Base-by-base conservation (phyloP, 352 stramenopile species). In the Phytophthora cactorum region DNA sequence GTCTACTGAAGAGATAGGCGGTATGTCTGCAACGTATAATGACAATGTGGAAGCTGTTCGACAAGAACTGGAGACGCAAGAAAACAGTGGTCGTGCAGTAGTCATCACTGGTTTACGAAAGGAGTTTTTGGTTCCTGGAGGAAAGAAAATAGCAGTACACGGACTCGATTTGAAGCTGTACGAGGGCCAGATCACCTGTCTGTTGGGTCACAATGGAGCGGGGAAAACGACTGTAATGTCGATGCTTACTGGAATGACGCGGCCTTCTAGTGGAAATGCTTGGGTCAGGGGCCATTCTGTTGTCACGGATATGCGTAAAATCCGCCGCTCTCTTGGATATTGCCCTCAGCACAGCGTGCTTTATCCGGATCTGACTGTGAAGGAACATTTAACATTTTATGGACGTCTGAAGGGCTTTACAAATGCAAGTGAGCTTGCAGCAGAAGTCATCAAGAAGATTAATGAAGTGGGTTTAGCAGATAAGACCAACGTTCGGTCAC, bases 301-400 rank as follows among this genome's bases (percentile, higher is more conserved):
- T 34, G 50, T 68, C 2, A 70, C 74, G 6, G 78, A 98, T 63
- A 93, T 99, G 84, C 51, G 73, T 12, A 39, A 68, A 17, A 93
- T 99, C 28, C 92, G 97, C 2, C 95, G 52, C 47, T 90, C 64
- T 36, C 83, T 99, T 28, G 97, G 97, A 7, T 94, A 99, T 57
- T 99, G 98, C 68, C 89, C 98, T 22, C 98, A 99, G 59, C 94
- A 99, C 74, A 97, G 98, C 72, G 97, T 98, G 32, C 66, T 99
- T 0, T 99, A 98, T 66, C 88, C 90, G 4, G 75, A 97, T 46
- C 80, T 99, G 27, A 99, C 97, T 0, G 97, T 99, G 22, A 70
- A 91, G 22, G 98, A 99, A 72, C 97, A 99, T 62, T 74, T 99
- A 22, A 50, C 72, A 39, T 98, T 99, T 62, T 99, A 98, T 65